Base-by-base conservation (phyloP, 1,139 yeast species). In the Blastobotrys niveus region DNA sequence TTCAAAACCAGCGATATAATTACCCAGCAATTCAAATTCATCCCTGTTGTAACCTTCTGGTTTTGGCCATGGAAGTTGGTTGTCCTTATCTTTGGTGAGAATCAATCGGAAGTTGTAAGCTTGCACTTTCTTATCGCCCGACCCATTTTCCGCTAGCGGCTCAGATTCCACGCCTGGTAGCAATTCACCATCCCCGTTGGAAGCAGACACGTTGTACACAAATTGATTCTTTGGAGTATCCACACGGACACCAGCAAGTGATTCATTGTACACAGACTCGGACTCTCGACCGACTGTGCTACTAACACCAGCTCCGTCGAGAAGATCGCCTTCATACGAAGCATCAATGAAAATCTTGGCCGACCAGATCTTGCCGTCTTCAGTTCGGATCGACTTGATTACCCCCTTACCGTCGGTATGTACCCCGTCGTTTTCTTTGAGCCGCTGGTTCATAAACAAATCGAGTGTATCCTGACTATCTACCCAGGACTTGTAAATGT, bases 201-300 rank as follows among this genome's bases (percentile, higher is more conserved):
- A 15, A 5, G 21, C 34, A 5, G 34, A 31, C 4, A 31, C 17
- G 12, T 31, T 31, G 21, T 31, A 31, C 20, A 31, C 15, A 31
- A 31, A 31, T 20, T 31, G 34, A 20, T 31, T 31, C 20, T 31
- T 31, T 9, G 34, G 34, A 20, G 34, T 31, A 10, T 9, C 6
- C 20, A 14, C 14, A 15, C 34, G 19, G 8, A 31, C 34, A 15
- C 34, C 34, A 31, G 34, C 34, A 15, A 31, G 21, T 9, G 34
- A 31, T 14, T 31, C 34, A 14, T 31, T 31, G 34, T 31, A 31
- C 5, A 15, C 10, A 6, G 34, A 18, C 8, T 9, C 14, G 8
- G 34, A 31, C 17, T 31, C 34, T 20, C 34, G 34, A 14, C 34
- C 34, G 19, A 31, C 34, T 5, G 34, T 31, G 34, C 21, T 31